Conservation (phyloP, 192 early-diverging fungal species). For the Spinellus fusiger region DNA sequence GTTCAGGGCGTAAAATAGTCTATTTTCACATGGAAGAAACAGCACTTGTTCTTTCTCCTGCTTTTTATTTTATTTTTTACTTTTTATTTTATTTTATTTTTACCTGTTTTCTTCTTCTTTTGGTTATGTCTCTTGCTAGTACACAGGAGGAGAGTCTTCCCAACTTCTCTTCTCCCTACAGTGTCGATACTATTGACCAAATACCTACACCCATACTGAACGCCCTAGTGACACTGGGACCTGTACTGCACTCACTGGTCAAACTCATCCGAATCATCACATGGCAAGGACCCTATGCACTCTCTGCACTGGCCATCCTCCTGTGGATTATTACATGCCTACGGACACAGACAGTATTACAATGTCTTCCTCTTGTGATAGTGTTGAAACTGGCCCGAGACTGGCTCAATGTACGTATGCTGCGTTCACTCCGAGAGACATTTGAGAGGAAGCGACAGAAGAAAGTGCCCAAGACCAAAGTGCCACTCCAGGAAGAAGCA, state of each 20-base stretch:
- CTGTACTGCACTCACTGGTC: conserved; percentile 1
- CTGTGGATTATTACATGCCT: conserved; percentile 16
- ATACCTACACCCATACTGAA: conserved; percentile 29
- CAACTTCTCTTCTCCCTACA: conserved; percentile 25
- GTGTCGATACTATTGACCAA: conserved; percentile 18
- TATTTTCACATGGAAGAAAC: too few relatives aligned
- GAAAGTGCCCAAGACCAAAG: conserved; percentile 6
- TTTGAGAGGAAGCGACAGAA: conserved; percentile 1
- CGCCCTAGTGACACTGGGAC: conserved; percentile 11
- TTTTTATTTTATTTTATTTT: too few relatives aligned
- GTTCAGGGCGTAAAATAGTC: too few relatives aligned
- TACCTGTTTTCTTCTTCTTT: background rate
- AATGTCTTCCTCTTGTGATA: conserved; percentile 10
- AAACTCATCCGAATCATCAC: conserved; percentile 8
- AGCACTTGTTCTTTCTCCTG: too few relatives aligned
- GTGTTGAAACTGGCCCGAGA: conserved; percentile 14
- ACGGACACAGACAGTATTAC: conserved; percentile 20
- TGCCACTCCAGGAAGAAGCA: conserved; percentile 16
- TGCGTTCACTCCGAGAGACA: conserved; percentile 3
- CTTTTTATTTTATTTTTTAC: too few relatives aligned
- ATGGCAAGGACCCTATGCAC: conserved; percentile 16
- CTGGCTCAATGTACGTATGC: conserved; percentile 16
- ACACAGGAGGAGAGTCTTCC: conserved; percentile 1
- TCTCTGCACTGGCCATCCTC: conserved; percentile 14
- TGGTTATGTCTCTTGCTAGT: background rate